phyloP scores from a whole-genome alignment of 352 stramenopile species.

The Phytophthora idaei region DNA sequence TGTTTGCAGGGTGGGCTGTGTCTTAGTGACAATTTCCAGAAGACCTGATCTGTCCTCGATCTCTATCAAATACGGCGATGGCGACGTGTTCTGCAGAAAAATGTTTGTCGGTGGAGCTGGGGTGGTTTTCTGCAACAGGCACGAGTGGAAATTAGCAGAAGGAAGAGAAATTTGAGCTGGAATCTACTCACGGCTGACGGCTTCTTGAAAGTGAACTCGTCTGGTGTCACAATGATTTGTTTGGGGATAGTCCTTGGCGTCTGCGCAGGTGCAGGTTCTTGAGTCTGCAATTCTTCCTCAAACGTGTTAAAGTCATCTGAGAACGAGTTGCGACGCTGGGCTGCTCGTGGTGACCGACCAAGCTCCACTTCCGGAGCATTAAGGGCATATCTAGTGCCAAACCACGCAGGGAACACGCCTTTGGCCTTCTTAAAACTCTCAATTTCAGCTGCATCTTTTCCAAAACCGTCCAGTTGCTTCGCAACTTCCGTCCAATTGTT shows the following conservation, averaged over 20 bases:
- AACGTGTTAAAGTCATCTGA: conserved; percentile 45
- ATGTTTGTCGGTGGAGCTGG: conserved; percentile 65
- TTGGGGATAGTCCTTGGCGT: conserved; percentile 38
- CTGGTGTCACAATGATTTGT: conserved; percentile 64
- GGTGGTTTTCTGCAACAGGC: conserved; percentile 15
- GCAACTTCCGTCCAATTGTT: conserved; percentile 56
- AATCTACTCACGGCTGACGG: conserved; percentile 29
- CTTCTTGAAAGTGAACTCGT: conserved; percentile 71
- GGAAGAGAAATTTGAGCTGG: not conserved
- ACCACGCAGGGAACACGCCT: conserved; percentile 65
- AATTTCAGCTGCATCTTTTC: conserved; percentile 71
- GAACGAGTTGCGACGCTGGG: conserved; percentile 32
- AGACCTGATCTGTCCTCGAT: conserved; percentile 61
- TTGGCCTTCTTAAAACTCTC: conserved; percentile 69
- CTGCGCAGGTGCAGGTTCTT: conserved; percentile 6
- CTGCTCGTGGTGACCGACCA: conserved; percentile 51
- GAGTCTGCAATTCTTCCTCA: conserved; percentile 26
- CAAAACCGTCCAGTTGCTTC: conserved; percentile 70
- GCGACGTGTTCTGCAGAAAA: conserved; percentile 78
- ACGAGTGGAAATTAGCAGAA: conserved; percentile 1
- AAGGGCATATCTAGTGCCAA: conserved; percentile 64
- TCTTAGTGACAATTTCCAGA: conserved; percentile 68
- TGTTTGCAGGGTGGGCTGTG: conserved; percentile 4
- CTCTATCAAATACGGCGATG: conserved; percentile 59
- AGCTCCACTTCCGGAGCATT: conserved; percentile 59